phyloP scores from a whole-genome alignment of 371 early-diverging fungal species.

The Umbelopsis sp. region DNA sequence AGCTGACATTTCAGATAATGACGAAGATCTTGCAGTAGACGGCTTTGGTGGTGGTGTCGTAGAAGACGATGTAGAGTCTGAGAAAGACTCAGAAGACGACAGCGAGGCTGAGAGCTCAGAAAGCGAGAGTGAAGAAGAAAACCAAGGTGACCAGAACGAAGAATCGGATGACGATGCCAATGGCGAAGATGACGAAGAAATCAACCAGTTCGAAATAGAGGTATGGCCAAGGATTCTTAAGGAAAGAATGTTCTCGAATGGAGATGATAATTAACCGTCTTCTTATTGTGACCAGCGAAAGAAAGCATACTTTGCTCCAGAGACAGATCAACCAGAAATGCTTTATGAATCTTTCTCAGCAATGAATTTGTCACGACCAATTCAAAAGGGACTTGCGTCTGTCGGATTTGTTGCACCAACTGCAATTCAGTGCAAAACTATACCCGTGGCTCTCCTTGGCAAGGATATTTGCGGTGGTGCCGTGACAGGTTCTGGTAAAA shows the following conservation, averaged over 20 bases:
- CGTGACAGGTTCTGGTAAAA: conserved; percentile 99
- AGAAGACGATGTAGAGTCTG: conserved; percentile 26
- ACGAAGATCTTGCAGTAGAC: conserved; percentile 55
- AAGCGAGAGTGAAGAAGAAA: conserved; percentile 32
- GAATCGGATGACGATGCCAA: conserved; percentile 29
- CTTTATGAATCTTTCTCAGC: conserved; percentile 77
- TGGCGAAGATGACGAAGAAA: conserved; percentile 44
- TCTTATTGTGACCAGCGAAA: conserved; percentile 53
- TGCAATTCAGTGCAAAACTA: conserved; percentile 94
- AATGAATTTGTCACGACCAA: conserved; percentile 94
- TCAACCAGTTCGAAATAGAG: conserved; percentile 49
- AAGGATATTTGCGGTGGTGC: conserved; percentile 99
- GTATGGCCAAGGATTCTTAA: conserved; percentile 34
- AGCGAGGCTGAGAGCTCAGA: conserved; percentile 35
- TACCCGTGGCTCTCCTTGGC: conserved; percentile 97
- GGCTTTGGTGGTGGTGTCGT: conserved; percentile 64
- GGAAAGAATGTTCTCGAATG: too few relatives aligned
- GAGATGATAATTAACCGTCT: background rate
- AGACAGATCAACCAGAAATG: conserved; percentile 51
- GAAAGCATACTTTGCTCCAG: conserved; percentile 76
- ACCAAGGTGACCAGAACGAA: conserved; percentile 26
- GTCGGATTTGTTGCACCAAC: conserved; percentile 96
- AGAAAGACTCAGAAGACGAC: conserved; percentile 21
- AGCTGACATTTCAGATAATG: conserved; percentile 39
- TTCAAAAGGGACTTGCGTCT: conserved; percentile 89